Percentiles rank a stretch among this genome's conserved stretches.
Conservation (phyloP, 441 rosid genomes). For the Populus hybrid region DNA sequence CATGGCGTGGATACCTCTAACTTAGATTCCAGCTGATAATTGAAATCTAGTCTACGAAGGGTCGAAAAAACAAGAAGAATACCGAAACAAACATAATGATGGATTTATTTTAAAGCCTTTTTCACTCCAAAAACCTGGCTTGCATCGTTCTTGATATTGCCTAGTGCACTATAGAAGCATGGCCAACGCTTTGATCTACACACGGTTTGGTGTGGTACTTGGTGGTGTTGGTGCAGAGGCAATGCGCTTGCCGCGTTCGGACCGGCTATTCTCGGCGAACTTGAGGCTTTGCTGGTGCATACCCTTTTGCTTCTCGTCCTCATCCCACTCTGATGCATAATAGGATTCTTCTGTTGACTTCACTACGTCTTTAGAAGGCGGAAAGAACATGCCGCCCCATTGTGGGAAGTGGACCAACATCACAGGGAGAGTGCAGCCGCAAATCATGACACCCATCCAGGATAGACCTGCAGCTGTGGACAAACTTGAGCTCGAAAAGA, state of each 20-base stretch:
- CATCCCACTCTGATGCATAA: conserved; percentile 62
- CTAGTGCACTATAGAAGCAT: neutral
- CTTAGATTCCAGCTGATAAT: no score
- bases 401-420: conserved; percentile 69
- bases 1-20: no score
- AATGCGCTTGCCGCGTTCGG: conserved; percentile 60
- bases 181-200: conserved; percentile 11
- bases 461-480: conserved; percentile 57
- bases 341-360: conserved; percentile 63
- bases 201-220: conserved; percentile 34
- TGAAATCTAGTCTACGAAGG: no score
- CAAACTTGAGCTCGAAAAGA: conserved; percentile 54
- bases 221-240: conserved; percentile 40
- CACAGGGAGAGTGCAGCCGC: conserved; percentile 69
- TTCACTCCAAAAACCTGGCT: no score
- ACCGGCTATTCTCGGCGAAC: conserved; percentile 68
- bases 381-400: conserved; percentile 78
- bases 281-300: conserved; percentile 64
- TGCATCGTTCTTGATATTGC: no score
- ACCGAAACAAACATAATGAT: no score
- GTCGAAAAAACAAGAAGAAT: no score
- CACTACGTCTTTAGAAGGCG: conserved; percentile 41
- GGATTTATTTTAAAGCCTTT: no score
- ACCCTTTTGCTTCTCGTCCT: conserved; percentile 56
- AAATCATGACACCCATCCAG: conserved; percentile 73